These are phyloP conservation scores for Sorghum bicolor DNA, from an alignment of 176 grass and related monocot genomes.

Conservation along the genomic window Sorghum_bicolor_NCBIv3 NC_012871.2:47184501-47185000, in stretches of 20 bases:
- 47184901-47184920: slow-evolving; percentile 36
- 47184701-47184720: background rate
- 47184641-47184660: no score
- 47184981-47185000: slow-evolving; percentile 14
- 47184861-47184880: background rate
- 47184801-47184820: background rate
- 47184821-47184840: background rate
- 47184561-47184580: no score
- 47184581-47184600: no score
- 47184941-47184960: slow-evolving; percentile 15
- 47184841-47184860: background rate
- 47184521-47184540: no score
- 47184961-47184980: slow-evolving; percentile 24
- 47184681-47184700: background rate
- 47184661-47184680: no score
- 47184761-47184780: background rate
- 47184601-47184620: no score
- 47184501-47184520: no score
- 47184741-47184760: background rate
- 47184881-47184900: background rate
- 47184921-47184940: background rate
- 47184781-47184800: background rate
- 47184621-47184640: no score
- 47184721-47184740: background rate
- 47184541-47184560: no score